A percentile compares a stretch with the other conserved stretches of the same genome.
Evolutionary conservation across 345 rosid genomes (phyloP).

Genomic region (Eucalyptus pauciflora): DNA sequence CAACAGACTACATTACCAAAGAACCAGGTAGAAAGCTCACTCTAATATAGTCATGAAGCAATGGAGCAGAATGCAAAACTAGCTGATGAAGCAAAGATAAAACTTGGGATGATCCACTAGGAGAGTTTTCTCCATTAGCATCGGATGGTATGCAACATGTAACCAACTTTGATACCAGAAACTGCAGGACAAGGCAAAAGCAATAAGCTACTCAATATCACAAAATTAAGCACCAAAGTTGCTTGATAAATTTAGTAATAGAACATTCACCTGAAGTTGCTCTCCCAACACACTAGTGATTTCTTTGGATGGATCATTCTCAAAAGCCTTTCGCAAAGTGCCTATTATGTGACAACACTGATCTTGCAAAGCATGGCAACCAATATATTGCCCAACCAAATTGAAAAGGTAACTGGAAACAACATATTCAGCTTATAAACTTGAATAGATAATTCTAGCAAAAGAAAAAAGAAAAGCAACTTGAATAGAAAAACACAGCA

Average conservation of each 20-base stretch:
- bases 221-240: neutral
- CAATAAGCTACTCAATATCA: neutral
- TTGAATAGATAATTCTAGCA: neutral
- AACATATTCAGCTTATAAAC: neutral
- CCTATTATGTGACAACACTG: constrained; percentile 77
- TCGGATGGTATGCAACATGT: constrained; percentile 53
- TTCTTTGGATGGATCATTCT: constrained; percentile 52
- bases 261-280: constrained; percentile 67
- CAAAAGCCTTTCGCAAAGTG: constrained; percentile 41
- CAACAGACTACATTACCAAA: neutral
- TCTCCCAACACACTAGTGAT: constrained; percentile 65
- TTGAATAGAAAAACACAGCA: neutral
- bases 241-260: neutral
- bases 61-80: constrained; percentile 46
- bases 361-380: constrained; percentile 55
- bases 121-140: constrained; percentile 27
- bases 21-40: constrained; percentile 21
- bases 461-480: neutral
- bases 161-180: constrained; percentile 90
- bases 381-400: constrained; percentile 77
- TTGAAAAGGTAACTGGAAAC: constrained; percentile 73
- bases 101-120: constrained; percentile 37
- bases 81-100: constrained; percentile 56
- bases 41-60: constrained; percentile 63
- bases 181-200: constrained; percentile 27